Conservation (phyloP, 1,284 basidiomycete species). For the Melampsora larici-populina region DNA sequence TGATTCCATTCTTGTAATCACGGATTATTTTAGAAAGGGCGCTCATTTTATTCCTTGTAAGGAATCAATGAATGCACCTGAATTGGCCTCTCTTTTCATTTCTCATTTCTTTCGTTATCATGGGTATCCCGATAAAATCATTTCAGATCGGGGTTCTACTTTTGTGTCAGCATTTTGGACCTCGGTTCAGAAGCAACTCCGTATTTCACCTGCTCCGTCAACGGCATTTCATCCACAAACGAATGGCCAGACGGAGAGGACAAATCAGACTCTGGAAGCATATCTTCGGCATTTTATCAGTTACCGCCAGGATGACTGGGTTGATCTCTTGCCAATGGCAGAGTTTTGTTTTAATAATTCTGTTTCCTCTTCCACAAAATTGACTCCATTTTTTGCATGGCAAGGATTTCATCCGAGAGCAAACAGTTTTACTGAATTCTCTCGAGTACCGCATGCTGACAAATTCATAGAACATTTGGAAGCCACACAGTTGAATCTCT, state of each 20-base stretch:
- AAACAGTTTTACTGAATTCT: neutral
- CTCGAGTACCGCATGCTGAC: neutral
- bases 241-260: constrained; percentile 17
- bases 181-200: neutral
- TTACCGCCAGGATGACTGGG: too few species aligned
- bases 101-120: too few species aligned
- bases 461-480: neutral
- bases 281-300: constrained; percentile 22
- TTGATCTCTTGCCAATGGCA: neutral
- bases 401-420: neutral
- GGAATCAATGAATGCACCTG: too few species aligned
- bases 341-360: constrained; percentile 36
- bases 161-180: neutral
- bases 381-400: neutral
- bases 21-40: too few species aligned
- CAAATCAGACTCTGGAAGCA: constrained; percentile 8
- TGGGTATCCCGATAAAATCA: too few species aligned
- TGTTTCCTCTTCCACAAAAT: neutral
- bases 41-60: too few species aligned
- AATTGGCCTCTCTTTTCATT: too few species aligned
- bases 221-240: constrained; percentile 20
- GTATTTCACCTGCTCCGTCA: neutral
- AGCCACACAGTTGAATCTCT: too few species aligned
- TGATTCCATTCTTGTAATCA: too few species aligned
- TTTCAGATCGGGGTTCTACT: too few species aligned